Conservation (phyloP, 2,329 filamentous ascomycete genomes). For the Xylariaceae sp. region DNA sequence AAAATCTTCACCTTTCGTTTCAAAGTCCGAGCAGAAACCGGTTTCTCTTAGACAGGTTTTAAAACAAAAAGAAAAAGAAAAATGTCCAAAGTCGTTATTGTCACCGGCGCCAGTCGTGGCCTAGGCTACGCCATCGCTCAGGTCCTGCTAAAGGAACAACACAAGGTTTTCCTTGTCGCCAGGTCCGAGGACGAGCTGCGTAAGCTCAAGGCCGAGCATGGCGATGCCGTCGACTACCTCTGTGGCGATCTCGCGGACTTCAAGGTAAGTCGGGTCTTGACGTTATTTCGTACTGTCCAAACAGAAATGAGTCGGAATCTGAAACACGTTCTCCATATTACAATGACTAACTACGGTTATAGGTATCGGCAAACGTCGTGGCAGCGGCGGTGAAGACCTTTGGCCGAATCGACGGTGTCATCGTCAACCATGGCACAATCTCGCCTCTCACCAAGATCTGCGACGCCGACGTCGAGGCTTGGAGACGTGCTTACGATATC, state of each 20-base stretch:
- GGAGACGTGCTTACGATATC: conserved; percentile 70
- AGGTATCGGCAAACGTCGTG: conserved; percentile 58
- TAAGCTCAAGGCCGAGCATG: conserved; percentile 46
- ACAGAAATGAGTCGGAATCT: not conserved
- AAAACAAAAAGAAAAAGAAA: not conserved
- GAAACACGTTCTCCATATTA: not conserved
- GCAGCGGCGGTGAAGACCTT: conserved; percentile 62
- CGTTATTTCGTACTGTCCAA: not conserved
- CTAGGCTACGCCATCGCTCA: conserved; percentile 54
- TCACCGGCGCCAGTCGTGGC: conserved; percentile 61
- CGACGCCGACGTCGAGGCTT: conserved; percentile 64
- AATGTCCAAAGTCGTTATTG: conserved; percentile 58
- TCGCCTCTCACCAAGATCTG: conserved; percentile 68
- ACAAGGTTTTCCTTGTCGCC: conserved; percentile 57
- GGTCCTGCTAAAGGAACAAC: conserved; percentile 46
- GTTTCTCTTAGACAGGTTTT: no score
- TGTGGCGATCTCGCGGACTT: conserved; percentile 50
- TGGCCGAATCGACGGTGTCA: conserved; percentile 69
- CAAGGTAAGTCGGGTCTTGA: conserved; percentile 35
- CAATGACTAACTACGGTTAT: not conserved
- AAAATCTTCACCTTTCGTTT: no score
- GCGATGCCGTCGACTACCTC: conserved; percentile 51
- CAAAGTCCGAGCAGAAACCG: no score
- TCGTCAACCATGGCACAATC: conserved; percentile 83
- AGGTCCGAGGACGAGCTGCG: conserved; percentile 47